phyloP scores from a whole-genome alignment of 306 rosid genomes.

The Psophocarpus tetragonolobus region DNA sequence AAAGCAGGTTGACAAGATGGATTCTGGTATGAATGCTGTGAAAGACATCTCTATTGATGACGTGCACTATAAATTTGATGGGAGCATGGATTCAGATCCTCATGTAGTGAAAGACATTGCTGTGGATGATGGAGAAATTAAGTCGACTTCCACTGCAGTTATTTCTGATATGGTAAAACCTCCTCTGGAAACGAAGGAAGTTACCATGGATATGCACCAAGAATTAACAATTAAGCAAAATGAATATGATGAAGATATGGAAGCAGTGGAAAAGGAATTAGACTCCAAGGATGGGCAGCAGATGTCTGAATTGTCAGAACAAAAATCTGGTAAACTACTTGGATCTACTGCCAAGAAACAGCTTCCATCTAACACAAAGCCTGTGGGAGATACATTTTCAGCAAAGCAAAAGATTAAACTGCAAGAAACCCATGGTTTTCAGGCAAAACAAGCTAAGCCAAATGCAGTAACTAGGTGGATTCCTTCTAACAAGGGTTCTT shows the following conservation, averaged over 20 bases:
- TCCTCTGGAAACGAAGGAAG: conserved; percentile 60
- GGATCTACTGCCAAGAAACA: conserved; percentile 57
- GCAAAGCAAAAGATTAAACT: conserved; percentile 65
- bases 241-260: conserved; percentile 54
- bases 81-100: conserved; percentile 52
- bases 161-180: conserved; percentile 45
- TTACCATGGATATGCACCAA: conserved; percentile 43
- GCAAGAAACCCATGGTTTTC: conserved; percentile 62
- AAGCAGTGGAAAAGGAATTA: conserved; percentile 40
- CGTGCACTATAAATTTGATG: conserved; percentile 68
- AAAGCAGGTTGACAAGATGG: conserved; percentile 52
- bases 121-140: conserved; percentile 80
- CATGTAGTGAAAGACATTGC: conserved; percentile 83
- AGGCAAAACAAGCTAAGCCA: conserved; percentile 72
- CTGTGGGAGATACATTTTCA: conserved; percentile 44
- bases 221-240: conserved; percentile 47
- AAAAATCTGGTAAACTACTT: conserved; percentile 60
- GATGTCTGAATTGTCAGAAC: conserved; percentile 55
- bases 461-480: conserved; percentile 76
- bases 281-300: conserved; percentile 53
- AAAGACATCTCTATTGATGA: conserved; percentile 91
- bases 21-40: conserved; percentile 59
- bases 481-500: conserved; percentile 80
- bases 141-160: conserved; percentile 43
- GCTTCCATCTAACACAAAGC: conserved; percentile 51